These are phyloP conservation scores for Diversispora epigaea DNA, from an alignment of 192 early-diverging fungal species.

Conservation along the genomic window DNA sequence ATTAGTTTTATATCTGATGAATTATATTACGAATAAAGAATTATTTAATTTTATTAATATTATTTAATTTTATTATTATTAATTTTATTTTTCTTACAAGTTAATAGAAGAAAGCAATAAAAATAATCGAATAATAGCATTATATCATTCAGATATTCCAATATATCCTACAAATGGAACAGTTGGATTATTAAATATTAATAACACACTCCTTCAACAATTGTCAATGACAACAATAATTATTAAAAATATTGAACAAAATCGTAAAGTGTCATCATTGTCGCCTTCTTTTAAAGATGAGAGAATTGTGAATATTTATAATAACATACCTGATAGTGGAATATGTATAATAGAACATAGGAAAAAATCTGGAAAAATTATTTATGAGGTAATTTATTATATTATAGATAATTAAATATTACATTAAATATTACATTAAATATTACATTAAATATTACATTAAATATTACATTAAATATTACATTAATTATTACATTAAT, in stretches of 20 bases:
- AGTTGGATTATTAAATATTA: conserved; percentile 26
- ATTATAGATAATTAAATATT: neutral
- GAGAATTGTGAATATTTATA: conserved; percentile 35
- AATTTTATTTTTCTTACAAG: neutral
- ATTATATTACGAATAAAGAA: neutral
- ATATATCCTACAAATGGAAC: conserved; percentile 35
- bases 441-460: neutral
- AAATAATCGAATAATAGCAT: conserved; percentile 34
- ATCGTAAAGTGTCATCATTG: conserved; percentile 36
- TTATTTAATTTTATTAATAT: neutral
- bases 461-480: conserved; percentile 1
- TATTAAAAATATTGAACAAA: conserved; percentile 38
- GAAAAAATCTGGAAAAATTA: conserved; percentile 44
- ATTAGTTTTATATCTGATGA: neutral
- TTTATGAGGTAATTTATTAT: conserved; percentile 38
- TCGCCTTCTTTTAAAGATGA: conserved; percentile 6
- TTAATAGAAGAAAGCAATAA: neutral
- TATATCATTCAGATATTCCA: conserved; percentile 45
- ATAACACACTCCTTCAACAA: conserved; percentile 35
- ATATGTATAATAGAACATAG: conserved; percentile 45
- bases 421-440: neutral
- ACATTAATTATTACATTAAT: too few species aligned
- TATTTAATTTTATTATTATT: neutral
- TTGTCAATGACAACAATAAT: conserved; percentile 40
- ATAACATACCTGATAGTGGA: conserved; percentile 37